Percentiles rank a stretch among this genome's conserved stretches.
Conservation (phyloP, 768 basidiomycete species). For the Phlegmacium glaucopus region DNA sequence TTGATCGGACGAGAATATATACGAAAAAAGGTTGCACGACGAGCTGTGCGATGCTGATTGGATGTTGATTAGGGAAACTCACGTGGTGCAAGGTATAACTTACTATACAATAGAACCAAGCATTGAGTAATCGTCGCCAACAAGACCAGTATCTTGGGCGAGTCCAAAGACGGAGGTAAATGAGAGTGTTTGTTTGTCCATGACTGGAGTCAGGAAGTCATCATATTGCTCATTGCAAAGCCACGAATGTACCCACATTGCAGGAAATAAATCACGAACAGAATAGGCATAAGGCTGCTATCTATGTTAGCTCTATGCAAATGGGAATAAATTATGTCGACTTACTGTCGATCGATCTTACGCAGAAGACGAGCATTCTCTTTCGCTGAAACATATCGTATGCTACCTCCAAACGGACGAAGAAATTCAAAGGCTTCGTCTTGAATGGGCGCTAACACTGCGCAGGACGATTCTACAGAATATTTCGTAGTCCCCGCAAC, state of each 20-base stretch:
- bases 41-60: conserved; percentile 27
- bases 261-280: conserved; percentile 29
- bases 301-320: not conserved
- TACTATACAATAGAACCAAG: conserved; percentile 31
- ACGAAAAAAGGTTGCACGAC: conserved; percentile 31
- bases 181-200: conserved; percentile 33
- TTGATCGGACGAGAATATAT: conserved; percentile 28
- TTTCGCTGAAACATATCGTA: conserved; percentile 16
- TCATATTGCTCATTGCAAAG: not conserved
- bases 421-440: conserved; percentile 17
- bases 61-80: not conserved
- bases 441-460: not conserved
- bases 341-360: conserved; percentile 28
- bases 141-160: conserved; percentile 23
- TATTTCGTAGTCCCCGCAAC: too few relatives aligned
- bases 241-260: conserved; percentile 17
- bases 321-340: not conserved
- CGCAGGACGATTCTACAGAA: too few relatives aligned
- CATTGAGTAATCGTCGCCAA: conserved; percentile 30
- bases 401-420: conserved; percentile 1
- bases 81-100: not conserved
- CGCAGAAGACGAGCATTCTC: conserved; percentile 21
- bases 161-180: conserved; percentile 34
- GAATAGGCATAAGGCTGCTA: conserved; percentile 27
- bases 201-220: conserved; percentile 11